A percentile compares a stretch with the other conserved stretches of the same genome.
Evolutionary conservation across 1,284 basidiomycete genomes (phyloP).

Genomic region (Spongiforma sp.): DNA sequence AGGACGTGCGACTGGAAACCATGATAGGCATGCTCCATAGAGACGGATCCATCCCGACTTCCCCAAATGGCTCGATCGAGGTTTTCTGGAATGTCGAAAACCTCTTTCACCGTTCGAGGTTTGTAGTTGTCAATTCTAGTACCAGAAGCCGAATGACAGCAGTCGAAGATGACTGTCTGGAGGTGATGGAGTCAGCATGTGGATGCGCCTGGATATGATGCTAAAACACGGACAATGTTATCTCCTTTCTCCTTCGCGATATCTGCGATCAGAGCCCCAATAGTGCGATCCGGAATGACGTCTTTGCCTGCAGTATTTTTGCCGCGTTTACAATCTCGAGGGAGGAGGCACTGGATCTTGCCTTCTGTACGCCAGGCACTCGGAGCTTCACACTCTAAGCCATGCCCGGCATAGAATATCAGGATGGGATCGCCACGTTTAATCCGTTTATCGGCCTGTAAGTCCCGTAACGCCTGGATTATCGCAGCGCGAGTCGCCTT

Average conservation of each 20-base stretch:
- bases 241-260: conserved; percentile 58
- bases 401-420: conserved; percentile 69
- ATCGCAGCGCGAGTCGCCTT: conserved; percentile 60
- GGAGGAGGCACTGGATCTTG: conserved; percentile 55
- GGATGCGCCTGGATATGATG: neutral
- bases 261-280: conserved; percentile 56
- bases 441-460: conserved; percentile 57
- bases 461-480: conserved; percentile 53
- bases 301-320: conserved; percentile 37
- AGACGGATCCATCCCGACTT: conserved; percentile 32
- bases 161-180: conserved; percentile 59
- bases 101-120: conserved; percentile 49
- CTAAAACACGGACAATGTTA: conserved; percentile 47
- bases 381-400: conserved; percentile 54
- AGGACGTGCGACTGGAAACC: conserved; percentile 50
- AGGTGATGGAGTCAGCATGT: neutral
- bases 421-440: conserved; percentile 60
- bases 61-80: conserved; percentile 55
- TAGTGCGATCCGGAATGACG: conserved; percentile 54
- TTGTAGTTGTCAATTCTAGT: conserved; percentile 37
- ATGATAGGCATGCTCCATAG: conserved; percentile 48
- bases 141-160: conserved; percentile 54
- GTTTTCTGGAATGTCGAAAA: conserved; percentile 51
- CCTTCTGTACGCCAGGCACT: conserved; percentile 19
- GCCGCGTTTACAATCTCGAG: conserved; percentile 41